phyloP scores from a whole-genome alignment of 1,284 basidiomycete species.

The Earliella scabrosa region DNA sequence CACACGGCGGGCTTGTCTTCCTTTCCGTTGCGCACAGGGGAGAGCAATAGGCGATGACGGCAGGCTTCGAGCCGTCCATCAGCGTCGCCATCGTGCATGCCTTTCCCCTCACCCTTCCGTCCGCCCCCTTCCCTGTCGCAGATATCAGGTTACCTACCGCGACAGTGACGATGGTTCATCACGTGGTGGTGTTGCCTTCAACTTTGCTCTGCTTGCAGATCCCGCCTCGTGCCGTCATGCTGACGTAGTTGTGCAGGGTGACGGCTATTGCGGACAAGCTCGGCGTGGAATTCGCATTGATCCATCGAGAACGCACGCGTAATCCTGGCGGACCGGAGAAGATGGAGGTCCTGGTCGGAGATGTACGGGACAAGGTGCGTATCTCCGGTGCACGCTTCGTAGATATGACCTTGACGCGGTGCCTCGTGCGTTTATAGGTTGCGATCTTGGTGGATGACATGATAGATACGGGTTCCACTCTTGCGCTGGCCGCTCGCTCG shows the following conservation, averaged over 20 bases:
- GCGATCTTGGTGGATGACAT: slow-evolving; percentile 98
- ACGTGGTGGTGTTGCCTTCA: background rate
- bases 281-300: slow-evolving; percentile 95
- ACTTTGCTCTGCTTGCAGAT: background rate
- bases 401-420: background rate
- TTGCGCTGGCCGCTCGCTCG: slow-evolving; percentile 85
- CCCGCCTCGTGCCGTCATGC: slow-evolving; percentile 15
- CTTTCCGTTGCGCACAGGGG: no score
- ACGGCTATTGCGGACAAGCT: slow-evolving; percentile 96
- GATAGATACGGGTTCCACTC: slow-evolving; percentile 94
- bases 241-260: slow-evolving; percentile 56
- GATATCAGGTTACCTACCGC: background rate
- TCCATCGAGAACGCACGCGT: slow-evolving; percentile 87
- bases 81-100: no score
- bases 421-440: slow-evolving; percentile 47
- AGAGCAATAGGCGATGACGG: no score
- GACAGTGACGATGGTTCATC: no score
- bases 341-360: slow-evolving; percentile 98
- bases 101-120: no score
- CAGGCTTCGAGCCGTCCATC: no score
- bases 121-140: no score
- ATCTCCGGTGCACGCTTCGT: background rate
- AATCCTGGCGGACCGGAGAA: slow-evolving; percentile 62
- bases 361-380: slow-evolving; percentile 86
- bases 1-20: no score